Base-by-base conservation (phyloP, 1,139 yeast genomes). In the Nakaseomyces kungkrabaensis region DNA sequence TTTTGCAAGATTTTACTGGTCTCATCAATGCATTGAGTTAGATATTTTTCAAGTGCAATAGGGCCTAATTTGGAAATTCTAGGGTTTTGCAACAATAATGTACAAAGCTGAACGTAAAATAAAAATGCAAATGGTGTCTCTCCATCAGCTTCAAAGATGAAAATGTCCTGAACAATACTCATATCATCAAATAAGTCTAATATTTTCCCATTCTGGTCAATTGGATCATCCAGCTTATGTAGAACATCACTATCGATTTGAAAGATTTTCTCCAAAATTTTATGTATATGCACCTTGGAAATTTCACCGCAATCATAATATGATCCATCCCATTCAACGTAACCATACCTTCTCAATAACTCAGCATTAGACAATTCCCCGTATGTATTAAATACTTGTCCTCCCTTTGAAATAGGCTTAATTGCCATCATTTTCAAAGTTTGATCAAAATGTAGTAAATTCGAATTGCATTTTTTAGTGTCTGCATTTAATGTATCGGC, bases 401-500 rank as follows among this genome's bases (percentile, higher is more conserved):
- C 82, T 1, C 86, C 90, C 43, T 70, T 69, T 8, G 67, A 52
- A 40, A 92, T 90, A 4, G 71, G 67, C 50, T 75, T 77, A n/a
- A 79, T 78, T 4, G 95, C 77, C 46, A 75, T 74, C 92, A 92
- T 87, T 8, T 79, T 79, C 45, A 89, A 70, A 3, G 67, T 64
- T 0, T 68, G 71, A 0, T 70, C 67, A 37, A 69, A 72, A 60
- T 82, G 79, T 31, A 72, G 73, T 52, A 88, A 69, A 50, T 80
- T 77, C 4, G 96, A 96, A 65, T 92, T 90, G 61, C 81, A 82
- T n/a, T 76, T 71, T 17, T 75, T 74, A 0, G 96, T 84, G 61
- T 89, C 92, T 0, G 97, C 90, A 61, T 92, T 92, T 52, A 92
- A 70, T 29, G 87, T 81, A 61, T 92, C 97, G 0, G 97, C 97